Evolutionary conservation across 208 protist species (phyloP).

Genomic region (Trypanosoma platydactyli): DNA sequence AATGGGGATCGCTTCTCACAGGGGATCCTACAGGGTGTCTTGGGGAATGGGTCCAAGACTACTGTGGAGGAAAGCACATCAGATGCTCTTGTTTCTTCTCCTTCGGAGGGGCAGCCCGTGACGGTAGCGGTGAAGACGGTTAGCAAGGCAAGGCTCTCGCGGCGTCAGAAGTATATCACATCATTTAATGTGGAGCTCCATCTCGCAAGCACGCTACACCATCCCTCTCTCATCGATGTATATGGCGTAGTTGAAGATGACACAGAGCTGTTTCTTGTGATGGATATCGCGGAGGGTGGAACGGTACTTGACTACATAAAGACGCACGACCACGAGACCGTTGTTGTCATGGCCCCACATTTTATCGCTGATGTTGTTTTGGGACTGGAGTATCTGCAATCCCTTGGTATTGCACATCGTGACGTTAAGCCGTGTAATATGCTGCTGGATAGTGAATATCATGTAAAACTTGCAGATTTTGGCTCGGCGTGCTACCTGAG

Average conservation of each 20-base stretch:
- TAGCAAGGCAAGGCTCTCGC: conserved; percentile 50
- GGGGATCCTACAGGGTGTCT: neutral
- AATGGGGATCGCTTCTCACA: neutral
- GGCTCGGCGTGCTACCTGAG: conserved; percentile 61
- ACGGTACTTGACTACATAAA: conserved; percentile 63
- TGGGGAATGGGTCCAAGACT: neutral
- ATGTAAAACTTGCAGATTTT: conserved; percentile 84
- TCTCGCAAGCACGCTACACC: conserved; percentile 56
- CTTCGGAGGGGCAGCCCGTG: conserved; percentile 10
- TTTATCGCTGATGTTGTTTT: conserved; percentile 82
- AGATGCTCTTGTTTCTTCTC: conserved; percentile 12
- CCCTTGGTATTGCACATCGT: conserved; percentile 73
- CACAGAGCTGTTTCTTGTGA: conserved; percentile 61
- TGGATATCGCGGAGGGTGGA: conserved; percentile 79
- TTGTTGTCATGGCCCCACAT: conserved; percentile 59
- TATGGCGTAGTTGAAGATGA: conserved; percentile 65
- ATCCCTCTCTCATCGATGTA: conserved; percentile 69
- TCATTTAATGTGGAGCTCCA: conserved; percentile 70
- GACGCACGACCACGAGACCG: conserved; percentile 47
- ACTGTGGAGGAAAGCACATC: neutral
- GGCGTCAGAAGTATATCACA: conserved; percentile 37
- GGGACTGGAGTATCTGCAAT: conserved; percentile 70
- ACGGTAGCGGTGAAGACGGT: conserved; percentile 76
- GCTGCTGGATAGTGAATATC: conserved; percentile 66
- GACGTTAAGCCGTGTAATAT: conserved; percentile 89